Evolutionary conservation across 192 early-diverging fungal species (phyloP).

Genomic region (Rhizophagus prolifer): DNA sequence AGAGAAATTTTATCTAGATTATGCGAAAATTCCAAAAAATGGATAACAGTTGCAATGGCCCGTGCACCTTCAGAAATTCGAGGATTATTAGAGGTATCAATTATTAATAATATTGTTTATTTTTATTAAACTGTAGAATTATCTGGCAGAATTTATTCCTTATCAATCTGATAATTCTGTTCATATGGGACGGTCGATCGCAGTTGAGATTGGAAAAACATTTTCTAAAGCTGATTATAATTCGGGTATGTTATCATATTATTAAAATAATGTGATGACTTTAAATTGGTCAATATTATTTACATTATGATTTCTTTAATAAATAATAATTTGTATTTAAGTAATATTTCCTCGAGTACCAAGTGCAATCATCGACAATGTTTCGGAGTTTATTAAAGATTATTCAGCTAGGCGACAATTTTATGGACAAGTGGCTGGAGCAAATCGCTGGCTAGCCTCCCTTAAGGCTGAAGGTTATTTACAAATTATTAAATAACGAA

Average conservation of each 20-base stretch:
- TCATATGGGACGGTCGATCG: conserved; percentile 73
- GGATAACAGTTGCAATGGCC: conserved; percentile 62
- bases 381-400: conserved; percentile 55
- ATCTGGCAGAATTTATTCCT: conserved; percentile 62
- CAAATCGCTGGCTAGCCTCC: conserved; percentile 34
- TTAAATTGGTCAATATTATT: neutral
- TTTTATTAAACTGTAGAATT: conserved; percentile 52
- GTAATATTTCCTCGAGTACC: conserved; percentile 42
- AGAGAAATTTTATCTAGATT: conserved; percentile 62
- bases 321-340: neutral
- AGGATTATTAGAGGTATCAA: conserved; percentile 39
- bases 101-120: neutral
- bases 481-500: too few species aligned
- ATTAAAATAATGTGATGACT: conserved; percentile 14
- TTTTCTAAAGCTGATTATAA: conserved; percentile 32
- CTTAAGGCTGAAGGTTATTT: conserved; percentile 10
- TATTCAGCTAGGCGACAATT: conserved; percentile 52
- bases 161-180: conserved; percentile 52
- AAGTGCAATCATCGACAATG: conserved; percentile 45
- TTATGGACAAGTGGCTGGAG: conserved; percentile 50
- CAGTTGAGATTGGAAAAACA: conserved; percentile 57
- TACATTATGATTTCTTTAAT: too few species aligned
- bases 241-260: conserved; percentile 28
- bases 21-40: conserved; percentile 61
- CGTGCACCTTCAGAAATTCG: conserved; percentile 71